Evolutionary conservation across 129 eudicot species (phyloP).

Genomic region (Helianthus annuus): DNA sequence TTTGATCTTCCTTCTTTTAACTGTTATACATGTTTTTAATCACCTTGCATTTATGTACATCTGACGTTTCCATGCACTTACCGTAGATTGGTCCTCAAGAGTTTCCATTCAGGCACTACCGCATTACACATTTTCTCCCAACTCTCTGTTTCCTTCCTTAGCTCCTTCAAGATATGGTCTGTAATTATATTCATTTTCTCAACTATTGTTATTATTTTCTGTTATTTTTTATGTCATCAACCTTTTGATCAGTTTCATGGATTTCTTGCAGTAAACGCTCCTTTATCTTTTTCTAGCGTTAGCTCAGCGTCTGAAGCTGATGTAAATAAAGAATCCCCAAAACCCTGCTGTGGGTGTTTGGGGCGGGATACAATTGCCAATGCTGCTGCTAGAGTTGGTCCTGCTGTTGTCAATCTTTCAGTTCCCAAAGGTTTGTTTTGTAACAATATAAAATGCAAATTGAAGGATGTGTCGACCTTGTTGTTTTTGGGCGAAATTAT

Average conservation of each 20-base stretch:
- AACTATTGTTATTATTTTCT: background rate
- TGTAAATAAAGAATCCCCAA: conserved; percentile 48
- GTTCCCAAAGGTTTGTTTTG: conserved; percentile 66
- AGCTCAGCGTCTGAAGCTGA: conserved; percentile 43
- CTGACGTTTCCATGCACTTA: conserved; percentile 24
- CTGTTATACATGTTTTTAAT: conserved; percentile 5
- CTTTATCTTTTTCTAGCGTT: conserved; percentile 43
- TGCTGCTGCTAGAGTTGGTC: conserved; percentile 95
- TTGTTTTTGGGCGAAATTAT: background rate
- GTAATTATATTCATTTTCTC: conserved; percentile 11
- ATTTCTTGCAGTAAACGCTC: conserved; percentile 50
- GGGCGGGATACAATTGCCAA: conserved; percentile 86
- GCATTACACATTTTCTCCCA: conserved; percentile 11
- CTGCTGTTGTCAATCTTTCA: conserved; percentile 91
- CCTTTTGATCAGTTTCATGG: conserved; percentile 14
- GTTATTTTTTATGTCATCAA: background rate
- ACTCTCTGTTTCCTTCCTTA: conserved; percentile 28
- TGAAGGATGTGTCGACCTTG: background rate
- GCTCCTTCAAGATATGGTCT: conserved; percentile 44
- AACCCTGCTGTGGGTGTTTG: conserved; percentile 70
- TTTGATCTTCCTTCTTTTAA: conserved; percentile 1
- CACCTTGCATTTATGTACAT: conserved; percentile 6
- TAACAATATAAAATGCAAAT: background rate
- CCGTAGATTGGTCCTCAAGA: conserved; percentile 41
- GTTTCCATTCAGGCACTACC: conserved; percentile 39